Evolutionary conservation across 306 rosid genomes (phyloP).

Genomic region (Ceratonia siliqua): DNA sequence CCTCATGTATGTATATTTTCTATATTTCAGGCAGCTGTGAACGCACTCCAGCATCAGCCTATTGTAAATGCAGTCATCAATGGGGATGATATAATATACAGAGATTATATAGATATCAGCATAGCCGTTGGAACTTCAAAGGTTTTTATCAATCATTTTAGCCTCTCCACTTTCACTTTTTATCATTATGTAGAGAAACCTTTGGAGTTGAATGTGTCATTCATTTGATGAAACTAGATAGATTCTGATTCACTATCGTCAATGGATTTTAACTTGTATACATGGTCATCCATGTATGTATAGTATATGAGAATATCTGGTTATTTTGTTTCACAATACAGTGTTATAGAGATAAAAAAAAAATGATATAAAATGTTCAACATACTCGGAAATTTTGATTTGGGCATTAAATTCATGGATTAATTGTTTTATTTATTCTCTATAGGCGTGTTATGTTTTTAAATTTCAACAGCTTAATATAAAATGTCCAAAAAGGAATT

Average conservation of each 20-base stretch:
- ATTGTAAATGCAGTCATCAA: slow-evolving; percentile 66
- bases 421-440: not conserved
- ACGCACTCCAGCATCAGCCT: slow-evolving; percentile 63
- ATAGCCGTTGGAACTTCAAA: slow-evolving; percentile 68
- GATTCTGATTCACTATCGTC: not conserved
- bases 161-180: slow-evolving; percentile 21
- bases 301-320: not conserved
- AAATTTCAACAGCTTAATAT: not conserved
- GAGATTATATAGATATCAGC: slow-evolving; percentile 66
- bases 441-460: not conserved
- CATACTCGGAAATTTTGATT: not conserved
- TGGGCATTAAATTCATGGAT: not conserved
- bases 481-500: too few species aligned
- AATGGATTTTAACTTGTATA: slow-evolving; percentile 12
- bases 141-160: slow-evolving; percentile 40
- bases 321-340: not conserved
- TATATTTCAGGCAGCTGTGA: slow-evolving; percentile 59
- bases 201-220: not conserved
- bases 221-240: slow-evolving; percentile 9
- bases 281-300: not conserved
- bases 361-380: not conserved
- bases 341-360: not conserved
- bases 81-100: slow-evolving; percentile 68
- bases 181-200: slow-evolving; percentile 18
- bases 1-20: slow-evolving; percentile 11